Evolutionary conservation across 78 protist genomes (phyloP).

Genomic region (Dictyostelium capitatum): DNA sequence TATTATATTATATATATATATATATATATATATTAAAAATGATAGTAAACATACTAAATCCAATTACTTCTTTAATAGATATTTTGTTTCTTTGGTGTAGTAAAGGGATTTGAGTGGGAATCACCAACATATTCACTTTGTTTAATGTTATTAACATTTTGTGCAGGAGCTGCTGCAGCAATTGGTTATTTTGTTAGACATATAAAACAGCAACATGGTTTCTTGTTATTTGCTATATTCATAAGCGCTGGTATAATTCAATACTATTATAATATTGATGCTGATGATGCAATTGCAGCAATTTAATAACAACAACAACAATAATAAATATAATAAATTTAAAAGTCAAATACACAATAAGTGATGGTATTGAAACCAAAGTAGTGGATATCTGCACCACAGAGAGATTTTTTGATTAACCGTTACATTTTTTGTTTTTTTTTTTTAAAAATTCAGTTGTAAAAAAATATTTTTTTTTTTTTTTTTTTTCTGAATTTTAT

Average conservation of each 20-base stretch:
- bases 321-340: not conserved
- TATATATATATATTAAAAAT: too few relatives aligned
- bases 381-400: too few relatives aligned
- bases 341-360: not conserved
- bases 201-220: conserved; percentile 72
- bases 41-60: not conserved
- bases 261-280: conserved; percentile 45
- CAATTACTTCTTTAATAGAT: conserved; percentile 37
- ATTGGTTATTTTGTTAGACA: conserved; percentile 62
- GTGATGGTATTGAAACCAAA: not conserved
- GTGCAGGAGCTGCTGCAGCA: conserved; percentile 57
- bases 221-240: conserved; percentile 43
- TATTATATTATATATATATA: too few relatives aligned
- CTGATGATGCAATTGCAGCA: not conserved
- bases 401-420: too few relatives aligned
- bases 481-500: not conserved
- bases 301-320: not conserved
- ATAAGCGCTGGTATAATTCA: conserved; percentile 54
- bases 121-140: conserved; percentile 80
- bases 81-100: conserved; percentile 80
- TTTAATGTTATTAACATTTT: conserved; percentile 33
- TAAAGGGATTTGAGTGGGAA: conserved; percentile 82
- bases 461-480: not conserved
- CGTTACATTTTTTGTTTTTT: too few relatives aligned
- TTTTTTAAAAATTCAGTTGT: not conserved